phyloP scores from a whole-genome alignment of 2,329 filamentous ascomycete genomes.

The Penicillium oxalicum region DNA sequence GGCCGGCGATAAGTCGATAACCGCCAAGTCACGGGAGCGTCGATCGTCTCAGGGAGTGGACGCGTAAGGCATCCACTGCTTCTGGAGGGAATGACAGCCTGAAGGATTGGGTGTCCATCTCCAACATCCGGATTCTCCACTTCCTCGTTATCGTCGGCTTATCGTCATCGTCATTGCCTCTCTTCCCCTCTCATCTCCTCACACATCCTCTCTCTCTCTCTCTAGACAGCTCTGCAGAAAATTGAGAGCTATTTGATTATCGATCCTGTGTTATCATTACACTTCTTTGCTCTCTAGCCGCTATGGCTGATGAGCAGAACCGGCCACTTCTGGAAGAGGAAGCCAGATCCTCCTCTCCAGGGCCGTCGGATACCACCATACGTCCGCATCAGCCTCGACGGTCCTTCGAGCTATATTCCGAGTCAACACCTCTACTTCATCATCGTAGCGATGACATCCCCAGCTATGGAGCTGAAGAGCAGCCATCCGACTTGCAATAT shows the following conservation, averaged over 20 bases:
- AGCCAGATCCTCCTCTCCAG: slow-evolving; percentile 18
- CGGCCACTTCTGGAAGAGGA: slow-evolving; percentile 26
- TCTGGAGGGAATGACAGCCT: slow-evolving; percentile 6
- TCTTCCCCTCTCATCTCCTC: neutral
- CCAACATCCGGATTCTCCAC: slow-evolving; percentile 10
- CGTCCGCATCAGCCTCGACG: slow-evolving; percentile 13
- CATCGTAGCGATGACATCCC: slow-evolving; percentile 29
- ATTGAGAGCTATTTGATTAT: too few species aligned
- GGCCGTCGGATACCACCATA: slow-evolving; percentile 12
- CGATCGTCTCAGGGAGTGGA: too few species aligned
- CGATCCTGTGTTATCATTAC: too few species aligned
- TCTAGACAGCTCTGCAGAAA: neutral
- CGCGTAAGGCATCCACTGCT: neutral
- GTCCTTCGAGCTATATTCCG: slow-evolving; percentile 35
- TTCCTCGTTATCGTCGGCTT: slow-evolving; percentile 17
- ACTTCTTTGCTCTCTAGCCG: slow-evolving; percentile 8
- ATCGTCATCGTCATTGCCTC: slow-evolving; percentile 15
- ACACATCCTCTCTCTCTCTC: neutral
- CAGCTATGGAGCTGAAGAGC: slow-evolving; percentile 27
- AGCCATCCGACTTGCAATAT: slow-evolving; percentile 19
- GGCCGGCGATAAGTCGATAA: slow-evolving; percentile 3
- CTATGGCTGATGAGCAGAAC: slow-evolving; percentile 32
- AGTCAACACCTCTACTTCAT: slow-evolving; percentile 40
- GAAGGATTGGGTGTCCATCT: slow-evolving; percentile 1
- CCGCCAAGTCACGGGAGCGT: too few species aligned